Evolutionary conservation across 495 filamentous ascomycete species (phyloP).

Genomic region (Letharia lupina): DNA sequence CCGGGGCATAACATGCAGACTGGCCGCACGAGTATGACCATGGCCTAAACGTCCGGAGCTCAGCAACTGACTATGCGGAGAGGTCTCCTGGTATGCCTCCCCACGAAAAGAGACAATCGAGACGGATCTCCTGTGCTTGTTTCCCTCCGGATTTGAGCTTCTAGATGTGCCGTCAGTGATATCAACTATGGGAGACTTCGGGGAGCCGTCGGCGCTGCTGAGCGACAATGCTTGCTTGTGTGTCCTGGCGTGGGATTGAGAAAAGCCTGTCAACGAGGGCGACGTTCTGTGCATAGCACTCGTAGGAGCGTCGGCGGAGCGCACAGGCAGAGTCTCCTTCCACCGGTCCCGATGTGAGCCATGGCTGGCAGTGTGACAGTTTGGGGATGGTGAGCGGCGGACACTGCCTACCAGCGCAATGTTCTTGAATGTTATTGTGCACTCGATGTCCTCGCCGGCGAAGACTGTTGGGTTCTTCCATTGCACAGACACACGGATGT

Average conservation of each 20-base stretch:
- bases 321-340: constrained; percentile 22
- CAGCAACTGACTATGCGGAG: constrained; percentile 23
- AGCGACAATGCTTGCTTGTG: constrained; percentile 38
- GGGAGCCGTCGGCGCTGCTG: constrained; percentile 14
- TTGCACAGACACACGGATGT: constrained; percentile 90
- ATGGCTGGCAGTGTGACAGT: constrained; percentile 9
- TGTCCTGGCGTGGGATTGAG: constrained; percentile 31
- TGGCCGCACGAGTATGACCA: constrained; percentile 72
- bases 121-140: constrained; percentile 67
- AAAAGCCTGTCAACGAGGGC: constrained; percentile 11
- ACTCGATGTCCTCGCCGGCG: constrained; percentile 88
- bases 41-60: constrained; percentile 43
- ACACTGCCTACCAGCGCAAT: constrained; percentile 44
- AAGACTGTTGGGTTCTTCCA: constrained; percentile 90
- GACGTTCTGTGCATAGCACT: constrained; percentile 7
- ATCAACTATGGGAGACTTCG: neutral
- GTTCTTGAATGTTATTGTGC: constrained; percentile 94
- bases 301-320: neutral
- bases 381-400: constrained; percentile 30
- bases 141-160: constrained; percentile 19
- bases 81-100: constrained; percentile 42
- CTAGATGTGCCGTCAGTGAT: neutral
- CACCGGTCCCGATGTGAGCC: constrained; percentile 21
- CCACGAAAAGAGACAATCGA: constrained; percentile 91
- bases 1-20: constrained; percentile 66